Percentiles rank a stretch among this genome's conserved stretches.
Conservation (phyloP, 257 asterid species). For the Lycium ferocissimum region DNA sequence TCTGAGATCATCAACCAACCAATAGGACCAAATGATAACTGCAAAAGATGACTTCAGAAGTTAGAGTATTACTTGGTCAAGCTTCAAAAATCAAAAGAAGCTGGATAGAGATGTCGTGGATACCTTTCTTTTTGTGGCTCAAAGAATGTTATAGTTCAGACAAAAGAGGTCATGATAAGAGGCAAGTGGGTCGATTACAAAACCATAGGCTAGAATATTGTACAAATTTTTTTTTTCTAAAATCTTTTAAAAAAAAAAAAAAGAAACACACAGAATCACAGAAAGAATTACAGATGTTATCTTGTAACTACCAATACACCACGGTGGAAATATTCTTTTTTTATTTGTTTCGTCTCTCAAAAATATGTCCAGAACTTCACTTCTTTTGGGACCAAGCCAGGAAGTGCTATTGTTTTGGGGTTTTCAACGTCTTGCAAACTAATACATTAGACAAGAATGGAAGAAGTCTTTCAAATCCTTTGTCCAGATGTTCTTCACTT, state of each 20-base stretch:
- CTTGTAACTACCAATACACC: slow-evolving; percentile 11
- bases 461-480: not conserved
- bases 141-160: not conserved
- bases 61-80: slow-evolving; percentile 4
- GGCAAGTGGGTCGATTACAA: not conserved
- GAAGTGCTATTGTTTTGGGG: not conserved
- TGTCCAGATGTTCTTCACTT: not conserved
- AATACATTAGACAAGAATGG: not conserved
- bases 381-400: slow-evolving; percentile 13
- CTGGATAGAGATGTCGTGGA: not conserved
- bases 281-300: not conserved
- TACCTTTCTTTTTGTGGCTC: not conserved
- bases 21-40: slow-evolving; percentile 96
- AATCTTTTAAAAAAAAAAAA: not conserved
- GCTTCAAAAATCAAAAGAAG: slow-evolving; percentile 9
- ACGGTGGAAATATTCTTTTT: not conserved
- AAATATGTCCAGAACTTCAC: not conserved
- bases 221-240: not conserved
- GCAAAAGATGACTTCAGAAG: slow-evolving; percentile 40
- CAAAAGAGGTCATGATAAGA: not conserved
- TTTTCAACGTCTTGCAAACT: not conserved
- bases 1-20: slow-evolving; percentile 99
- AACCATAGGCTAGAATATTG: slow-evolving; percentile 6
- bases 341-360: not conserved
- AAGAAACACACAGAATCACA: not conserved